Evolutionary conservation across 2,329 filamentous ascomycete species (phyloP).

Genomic region (Clarireedia paspali): DNA sequence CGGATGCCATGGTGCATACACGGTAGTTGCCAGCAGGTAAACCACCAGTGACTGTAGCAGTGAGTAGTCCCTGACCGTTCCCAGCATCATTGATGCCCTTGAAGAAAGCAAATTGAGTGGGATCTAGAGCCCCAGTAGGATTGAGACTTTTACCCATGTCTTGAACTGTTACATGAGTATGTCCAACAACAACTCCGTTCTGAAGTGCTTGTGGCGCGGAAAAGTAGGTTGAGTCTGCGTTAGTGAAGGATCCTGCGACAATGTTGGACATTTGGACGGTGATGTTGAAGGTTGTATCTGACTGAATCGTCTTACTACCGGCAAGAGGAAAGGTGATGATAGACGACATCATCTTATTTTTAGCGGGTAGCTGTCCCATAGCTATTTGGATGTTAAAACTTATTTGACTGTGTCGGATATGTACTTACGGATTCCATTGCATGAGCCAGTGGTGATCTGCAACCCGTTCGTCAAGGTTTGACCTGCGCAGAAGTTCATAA

Average conservation of each 20-base stretch:
- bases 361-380: conserved; percentile 29
- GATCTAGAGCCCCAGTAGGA: conserved; percentile 26
- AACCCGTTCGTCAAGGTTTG: conserved; percentile 49
- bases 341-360: conserved; percentile 26
- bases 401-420: neutral
- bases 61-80: conserved; percentile 33
- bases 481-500: conserved; percentile 25
- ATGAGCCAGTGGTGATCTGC: conserved; percentile 49
- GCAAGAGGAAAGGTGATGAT: conserved; percentile 23
- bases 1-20: conserved; percentile 35
- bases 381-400: conserved; percentile 12
- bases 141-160: conserved; percentile 29
- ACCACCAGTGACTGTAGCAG: conserved; percentile 32
- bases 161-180: conserved; percentile 34
- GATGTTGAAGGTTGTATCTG: conserved; percentile 28
- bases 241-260: conserved; percentile 33
- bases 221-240: conserved; percentile 33
- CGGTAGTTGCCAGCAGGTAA: conserved; percentile 37
- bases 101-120: conserved; percentile 33
- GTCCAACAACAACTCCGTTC: conserved; percentile 31
- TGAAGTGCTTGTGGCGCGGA: conserved; percentile 31
- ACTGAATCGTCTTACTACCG: conserved; percentile 15
- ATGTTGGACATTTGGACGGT: conserved; percentile 30
- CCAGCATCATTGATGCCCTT: conserved; percentile 36
- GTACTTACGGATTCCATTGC: conserved; percentile 38